Conservation (phyloP, 2,329 filamentous ascomycete genomes). For the Emmonsiellopsis sp. region DNA sequence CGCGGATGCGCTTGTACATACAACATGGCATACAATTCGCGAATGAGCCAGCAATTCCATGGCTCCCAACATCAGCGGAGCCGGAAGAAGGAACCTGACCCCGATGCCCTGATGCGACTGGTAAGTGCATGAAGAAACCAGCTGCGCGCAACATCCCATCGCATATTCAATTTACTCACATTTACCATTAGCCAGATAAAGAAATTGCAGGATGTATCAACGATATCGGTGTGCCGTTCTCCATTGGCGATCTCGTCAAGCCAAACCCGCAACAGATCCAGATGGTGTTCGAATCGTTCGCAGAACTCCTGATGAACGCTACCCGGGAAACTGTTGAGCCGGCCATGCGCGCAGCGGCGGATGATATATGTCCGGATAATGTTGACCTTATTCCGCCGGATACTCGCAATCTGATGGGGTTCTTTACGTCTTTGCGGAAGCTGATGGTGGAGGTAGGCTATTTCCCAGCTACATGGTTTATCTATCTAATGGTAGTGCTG, state of each 20-base stretch:
- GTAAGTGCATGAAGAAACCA: slow-evolving; percentile 27
- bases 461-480: neutral
- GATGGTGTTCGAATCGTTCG: slow-evolving; percentile 97
- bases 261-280: slow-evolving; percentile 92
- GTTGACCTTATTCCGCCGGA: slow-evolving; percentile 77
- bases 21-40: slow-evolving; percentile 43
- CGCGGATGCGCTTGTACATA: neutral
- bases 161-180: neutral
- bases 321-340: slow-evolving; percentile 90
- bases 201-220: slow-evolving; percentile 97
- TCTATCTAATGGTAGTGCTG: neutral
- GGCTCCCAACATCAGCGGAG: slow-evolving; percentile 37
- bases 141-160: neutral
- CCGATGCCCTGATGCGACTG: slow-evolving; percentile 50
- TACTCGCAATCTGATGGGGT: slow-evolving; percentile 89
- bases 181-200: slow-evolving; percentile 44
- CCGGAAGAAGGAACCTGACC: slow-evolving; percentile 49
- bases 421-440: slow-evolving; percentile 74
- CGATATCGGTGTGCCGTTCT: slow-evolving; percentile 89
- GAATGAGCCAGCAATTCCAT: slow-evolving; percentile 44
- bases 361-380: slow-evolving; percentile 71
- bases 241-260: slow-evolving; percentile 77
- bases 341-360: slow-evolving; percentile 84
- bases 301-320: slow-evolving; percentile 84
- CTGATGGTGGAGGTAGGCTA: slow-evolving; percentile 57